Evolutionary conservation across 1,284 basidiomycete species (phyloP).

Genomic region (Apiotrichum montevideense): DNA sequence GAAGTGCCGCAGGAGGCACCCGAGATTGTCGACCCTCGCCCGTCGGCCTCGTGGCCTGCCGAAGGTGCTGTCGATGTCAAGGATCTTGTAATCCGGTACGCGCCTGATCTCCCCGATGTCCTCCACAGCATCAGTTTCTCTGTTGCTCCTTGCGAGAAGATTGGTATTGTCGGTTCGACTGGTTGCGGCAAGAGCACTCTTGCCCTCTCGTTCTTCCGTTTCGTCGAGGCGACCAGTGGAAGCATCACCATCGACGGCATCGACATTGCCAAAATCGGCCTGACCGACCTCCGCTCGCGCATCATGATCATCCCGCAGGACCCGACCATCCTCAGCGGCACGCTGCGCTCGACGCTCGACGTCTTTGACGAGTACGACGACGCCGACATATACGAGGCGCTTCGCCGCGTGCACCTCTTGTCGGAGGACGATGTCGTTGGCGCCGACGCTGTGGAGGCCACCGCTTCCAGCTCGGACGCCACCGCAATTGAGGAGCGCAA

Average conservation of each 20-base stretch:
- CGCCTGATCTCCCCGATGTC: conserved; percentile 71
- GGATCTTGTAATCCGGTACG: conserved; percentile 77
- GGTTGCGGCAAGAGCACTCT: conserved; percentile 72
- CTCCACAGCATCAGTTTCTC: conserved; percentile 75
- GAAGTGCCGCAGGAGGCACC: conserved; percentile 69
- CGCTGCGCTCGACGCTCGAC: conserved; percentile 78
- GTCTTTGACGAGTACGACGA: conserved; percentile 86
- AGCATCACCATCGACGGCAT: conserved; percentile 79
- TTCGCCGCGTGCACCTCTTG: conserved; percentile 80
- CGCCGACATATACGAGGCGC: conserved; percentile 74
- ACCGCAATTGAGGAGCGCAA: conserved; percentile 55
- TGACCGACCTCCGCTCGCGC: conserved; percentile 69
- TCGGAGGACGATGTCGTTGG: conserved; percentile 43
- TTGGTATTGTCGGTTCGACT: conserved; percentile 84
- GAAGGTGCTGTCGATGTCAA: conserved; percentile 69
- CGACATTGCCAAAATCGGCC: conserved; percentile 73
- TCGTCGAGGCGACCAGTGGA: conserved; percentile 80
- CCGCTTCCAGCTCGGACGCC: conserved; percentile 27
- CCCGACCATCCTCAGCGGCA: conserved; percentile 81
- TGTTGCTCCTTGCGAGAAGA: conserved; percentile 60
- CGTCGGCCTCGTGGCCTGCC: conserved; percentile 72
- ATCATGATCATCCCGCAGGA: conserved; percentile 95
- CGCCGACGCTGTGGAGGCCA: conserved; percentile 48
- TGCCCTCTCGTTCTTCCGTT: conserved; percentile 89
- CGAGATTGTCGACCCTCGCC: conserved; percentile 79